A percentile compares a stretch with the other conserved stretches of the same genome.
Conservation (phyloP, 1,284 basidiomycete genomes). For the Leccinum subrobustum region DNA sequence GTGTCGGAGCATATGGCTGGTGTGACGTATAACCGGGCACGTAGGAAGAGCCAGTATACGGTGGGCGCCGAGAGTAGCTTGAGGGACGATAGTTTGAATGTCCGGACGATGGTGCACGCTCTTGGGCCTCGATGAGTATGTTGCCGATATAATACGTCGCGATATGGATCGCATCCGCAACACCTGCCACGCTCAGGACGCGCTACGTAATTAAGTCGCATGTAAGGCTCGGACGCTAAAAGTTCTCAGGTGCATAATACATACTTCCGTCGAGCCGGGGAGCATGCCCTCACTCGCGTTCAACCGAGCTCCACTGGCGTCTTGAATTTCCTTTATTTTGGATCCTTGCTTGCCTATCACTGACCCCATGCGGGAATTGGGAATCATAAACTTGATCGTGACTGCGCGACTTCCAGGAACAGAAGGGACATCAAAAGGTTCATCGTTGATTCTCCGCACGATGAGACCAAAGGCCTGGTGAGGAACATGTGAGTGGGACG, state of each 20-base stretch:
- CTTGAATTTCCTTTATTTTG: slow-evolving; percentile 99
- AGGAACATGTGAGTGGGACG: slow-evolving; percentile 10
- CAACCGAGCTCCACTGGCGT: slow-evolving; percentile 93
- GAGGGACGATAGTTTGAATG: slow-evolving; percentile 60
- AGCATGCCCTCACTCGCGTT: slow-evolving; percentile 99
- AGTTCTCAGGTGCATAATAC: slow-evolving; percentile 18
- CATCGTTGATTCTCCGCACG: slow-evolving; percentile 98
- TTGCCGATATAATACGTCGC: slow-evolving; percentile 99
- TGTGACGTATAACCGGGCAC: slow-evolving; percentile 57
- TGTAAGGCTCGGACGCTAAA: slow-evolving; percentile 10
- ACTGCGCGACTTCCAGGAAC: slow-evolving; percentile 97
- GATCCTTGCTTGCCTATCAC: slow-evolving; percentile 97
- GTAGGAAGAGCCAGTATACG: slow-evolving; percentile 65
- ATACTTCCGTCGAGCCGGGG: slow-evolving; percentile 96
- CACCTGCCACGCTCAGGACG: slow-evolving; percentile 95
- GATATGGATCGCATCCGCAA: slow-evolving; percentile 99
- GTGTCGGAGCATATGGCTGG: slow-evolving; percentile 43
- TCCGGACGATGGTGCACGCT: slow-evolving; percentile 67
- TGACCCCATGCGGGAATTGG: slow-evolving; percentile 98
- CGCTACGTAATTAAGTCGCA: slow-evolving; percentile 51
- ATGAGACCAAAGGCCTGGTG: slow-evolving; percentile 95
- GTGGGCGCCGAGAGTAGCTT: slow-evolving; percentile 50
- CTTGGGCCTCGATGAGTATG: slow-evolving; percentile 94
- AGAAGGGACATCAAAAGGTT: slow-evolving; percentile 96
- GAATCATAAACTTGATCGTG: slow-evolving; percentile 99